phyloP scores from a whole-genome alignment of 768 basidiomycete species.

The Guyanaporus albipodus region DNA sequence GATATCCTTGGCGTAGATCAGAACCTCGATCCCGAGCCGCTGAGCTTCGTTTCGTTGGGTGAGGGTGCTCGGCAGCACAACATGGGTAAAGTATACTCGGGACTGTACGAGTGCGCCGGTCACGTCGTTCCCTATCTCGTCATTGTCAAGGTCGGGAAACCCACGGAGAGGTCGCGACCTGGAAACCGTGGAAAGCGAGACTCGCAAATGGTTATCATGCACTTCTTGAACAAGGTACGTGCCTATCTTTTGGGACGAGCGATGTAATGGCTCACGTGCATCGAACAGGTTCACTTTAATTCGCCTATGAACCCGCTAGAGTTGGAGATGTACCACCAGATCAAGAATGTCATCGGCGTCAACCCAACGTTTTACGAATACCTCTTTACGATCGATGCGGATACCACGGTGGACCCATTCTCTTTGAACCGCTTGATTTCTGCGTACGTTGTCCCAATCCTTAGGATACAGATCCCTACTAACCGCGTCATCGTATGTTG shows the following conservation, averaged over 20 bases:
- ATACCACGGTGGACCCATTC: constrained; percentile 87
- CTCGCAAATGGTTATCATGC: constrained; percentile 94
- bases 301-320: constrained; percentile 95
- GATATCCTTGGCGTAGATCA: constrained; percentile 96
- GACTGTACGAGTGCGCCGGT: constrained; percentile 88
- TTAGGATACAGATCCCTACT: not conserved
- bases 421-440: constrained; percentile 90
- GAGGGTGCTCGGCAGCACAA: constrained; percentile 96
- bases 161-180: constrained; percentile 86
- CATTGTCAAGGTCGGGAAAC: constrained; percentile 92
- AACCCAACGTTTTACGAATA: constrained; percentile 99
- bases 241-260: not conserved
- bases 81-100: constrained; percentile 97
- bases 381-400: constrained; percentile 88
- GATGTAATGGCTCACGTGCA: not conserved
- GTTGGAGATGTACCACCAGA: constrained; percentile 98
- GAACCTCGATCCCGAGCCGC: constrained; percentile 88
- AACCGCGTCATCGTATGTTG: not conserved
- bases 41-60: constrained; percentile 91
- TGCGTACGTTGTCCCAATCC: constrained; percentile 55
- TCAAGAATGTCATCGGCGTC: constrained; percentile 99
- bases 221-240: constrained; percentile 91
- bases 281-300: constrained; percentile 85
- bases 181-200: constrained; percentile 99
- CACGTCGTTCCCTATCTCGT: constrained; percentile 96